phyloP scores from a whole-genome alignment of 2,329 filamentous ascomycete species.

The Diaporthe sp. region DNA sequence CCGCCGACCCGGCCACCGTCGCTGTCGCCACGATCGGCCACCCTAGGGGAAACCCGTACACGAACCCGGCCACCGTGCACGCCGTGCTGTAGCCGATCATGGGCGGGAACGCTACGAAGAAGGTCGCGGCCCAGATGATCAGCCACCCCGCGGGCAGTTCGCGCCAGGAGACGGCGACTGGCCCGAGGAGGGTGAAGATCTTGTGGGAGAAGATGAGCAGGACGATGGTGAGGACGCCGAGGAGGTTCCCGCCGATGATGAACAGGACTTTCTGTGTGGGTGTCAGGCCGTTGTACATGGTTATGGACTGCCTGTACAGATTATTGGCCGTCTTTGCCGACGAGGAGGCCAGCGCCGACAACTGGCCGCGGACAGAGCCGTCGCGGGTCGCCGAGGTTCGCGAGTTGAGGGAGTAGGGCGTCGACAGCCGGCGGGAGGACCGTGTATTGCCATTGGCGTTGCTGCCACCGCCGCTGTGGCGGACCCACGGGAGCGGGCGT shows the following conservation, averaged over 20 bases:
- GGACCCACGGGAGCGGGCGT: slow-evolving; percentile 53
- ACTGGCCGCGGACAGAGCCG: slow-evolving; percentile 45
- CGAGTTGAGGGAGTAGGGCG: slow-evolving; percentile 53
- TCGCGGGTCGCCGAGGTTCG: slow-evolving; percentile 11
- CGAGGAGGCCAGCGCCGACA: slow-evolving; percentile 54
- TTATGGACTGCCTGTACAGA: slow-evolving; percentile 59
- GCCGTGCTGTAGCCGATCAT: slow-evolving; percentile 89
- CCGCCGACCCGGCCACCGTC: slow-evolving; percentile 82
- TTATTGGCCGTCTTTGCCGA: slow-evolving; percentile 58
- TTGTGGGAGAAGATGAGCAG: slow-evolving; percentile 84
- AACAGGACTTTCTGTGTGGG: slow-evolving; percentile 74
- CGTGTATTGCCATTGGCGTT: slow-evolving; percentile 41
- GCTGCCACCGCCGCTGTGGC: slow-evolving; percentile 20
- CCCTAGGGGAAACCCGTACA: slow-evolving; percentile 72
- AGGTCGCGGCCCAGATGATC: slow-evolving; percentile 82
- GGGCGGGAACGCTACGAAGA: slow-evolving; percentile 86
- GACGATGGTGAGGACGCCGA: slow-evolving; percentile 72
- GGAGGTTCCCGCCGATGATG: slow-evolving; percentile 62
- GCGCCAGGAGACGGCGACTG: slow-evolving; percentile 83
- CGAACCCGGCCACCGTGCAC: slow-evolving; percentile 67
- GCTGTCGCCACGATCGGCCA: slow-evolving; percentile 88
- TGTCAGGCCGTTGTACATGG: slow-evolving; percentile 69
- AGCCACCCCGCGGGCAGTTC: slow-evolving; percentile 79
- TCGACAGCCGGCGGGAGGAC: slow-evolving; percentile 58
- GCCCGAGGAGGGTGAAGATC: slow-evolving; percentile 83